Base-by-base conservation (phyloP, 2,329 filamentous ascomycete genomes). In the Didymosphaeria variabile region DNA sequence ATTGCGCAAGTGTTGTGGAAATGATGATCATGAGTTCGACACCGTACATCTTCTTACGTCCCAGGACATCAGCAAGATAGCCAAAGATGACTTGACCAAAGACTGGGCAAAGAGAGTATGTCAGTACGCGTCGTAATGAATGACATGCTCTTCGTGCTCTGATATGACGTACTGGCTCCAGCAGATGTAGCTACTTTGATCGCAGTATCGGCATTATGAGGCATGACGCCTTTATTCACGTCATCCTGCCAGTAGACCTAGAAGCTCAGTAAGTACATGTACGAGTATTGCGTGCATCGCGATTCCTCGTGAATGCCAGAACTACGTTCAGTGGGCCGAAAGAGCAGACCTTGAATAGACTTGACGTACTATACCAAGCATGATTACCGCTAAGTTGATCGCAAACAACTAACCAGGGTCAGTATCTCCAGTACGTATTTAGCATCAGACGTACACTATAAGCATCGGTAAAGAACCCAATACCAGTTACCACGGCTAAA, bases 401-500 rank as follows among this genome's bases (percentile, higher is more conserved):
- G 90, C 88, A 78, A 95, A 95, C 34, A 79, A 56, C 70, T 71
- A 49, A 31, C 19, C 15, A n/a, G 47, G 45, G 49, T 61, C 23
- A 61, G 59, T 21, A 26, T 44, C n/a, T 9, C 38, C 23, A 19
- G 26, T n/a, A 15, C 17, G 58, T 15, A 17, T 26, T 36, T 2
- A 6, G 23, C 1, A 19, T n/a, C 17, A 44, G 29, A 36, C 60
- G 17, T 65, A 74, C 71, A 66, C 67, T 72, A 79, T 94, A 94
- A 13, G 91, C 91, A 75, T 94, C 92, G 17, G 92, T 94, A 80
- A 95, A 95, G 87, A 96, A 95, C 69, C 92, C 92, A 63, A 94
- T 90, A 70, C 92, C 92, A 32, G 91, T 91, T 26, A 94, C 91
- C 9, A 91, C 80, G 57, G 91, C 86, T 60, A 91, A 90, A 44